These are phyloP conservation scores for Paraglomus brasilianum DNA, from an alignment of 192 early-diverging fungal genomes.

Conservation along the genomic window DNA sequence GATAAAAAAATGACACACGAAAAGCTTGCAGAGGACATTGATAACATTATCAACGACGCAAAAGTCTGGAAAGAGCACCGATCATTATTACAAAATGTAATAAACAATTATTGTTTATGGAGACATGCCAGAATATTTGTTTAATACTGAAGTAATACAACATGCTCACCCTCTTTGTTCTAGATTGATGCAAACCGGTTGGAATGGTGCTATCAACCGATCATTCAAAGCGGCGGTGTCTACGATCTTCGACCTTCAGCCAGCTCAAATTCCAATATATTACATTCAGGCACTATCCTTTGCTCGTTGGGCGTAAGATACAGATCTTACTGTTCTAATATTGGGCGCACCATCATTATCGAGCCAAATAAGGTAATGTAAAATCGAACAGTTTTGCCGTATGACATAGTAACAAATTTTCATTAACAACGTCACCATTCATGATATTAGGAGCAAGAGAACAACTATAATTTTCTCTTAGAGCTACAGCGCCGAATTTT, in stretches of 20 bases:
- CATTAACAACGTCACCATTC: too few species aligned
- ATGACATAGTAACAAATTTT: too few species aligned
- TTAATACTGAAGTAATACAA: background rate
- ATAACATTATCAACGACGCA: conserved; percentile 67
- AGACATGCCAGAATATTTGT: conserved; percentile 21
- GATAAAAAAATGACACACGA: conserved; percentile 86
- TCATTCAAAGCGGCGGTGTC: conserved; percentile 93
- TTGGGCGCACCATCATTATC: conserved; percentile 91
- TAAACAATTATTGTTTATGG: conserved; percentile 52
- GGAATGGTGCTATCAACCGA: conserved; percentile 92
- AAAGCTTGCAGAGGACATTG: conserved; percentile 70
- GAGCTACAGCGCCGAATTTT: conserved; percentile 80
- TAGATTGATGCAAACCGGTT: conserved; percentile 62
- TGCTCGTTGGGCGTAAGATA: conserved; percentile 94
- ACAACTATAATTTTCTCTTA: conserved; percentile 90
- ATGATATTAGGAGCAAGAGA: conserved; percentile 65
- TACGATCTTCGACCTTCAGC: conserved; percentile 87
- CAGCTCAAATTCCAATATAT: conserved; percentile 61
- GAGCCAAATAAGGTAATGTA: conserved; percentile 73
- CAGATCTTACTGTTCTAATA: conserved; percentile 92
- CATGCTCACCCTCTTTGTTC: background rate
- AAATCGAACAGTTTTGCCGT: background rate
- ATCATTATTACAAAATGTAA: conserved; percentile 47
- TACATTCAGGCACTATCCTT: conserved; percentile 88
- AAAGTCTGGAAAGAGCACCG: conserved; percentile 58